A percentile compares a stretch with the other conserved stretches of the same genome.
Evolutionary conservation across 2,329 filamentous ascomycete genomes (phyloP).

Genomic region (Tetracladium maxilliforme): DNA sequence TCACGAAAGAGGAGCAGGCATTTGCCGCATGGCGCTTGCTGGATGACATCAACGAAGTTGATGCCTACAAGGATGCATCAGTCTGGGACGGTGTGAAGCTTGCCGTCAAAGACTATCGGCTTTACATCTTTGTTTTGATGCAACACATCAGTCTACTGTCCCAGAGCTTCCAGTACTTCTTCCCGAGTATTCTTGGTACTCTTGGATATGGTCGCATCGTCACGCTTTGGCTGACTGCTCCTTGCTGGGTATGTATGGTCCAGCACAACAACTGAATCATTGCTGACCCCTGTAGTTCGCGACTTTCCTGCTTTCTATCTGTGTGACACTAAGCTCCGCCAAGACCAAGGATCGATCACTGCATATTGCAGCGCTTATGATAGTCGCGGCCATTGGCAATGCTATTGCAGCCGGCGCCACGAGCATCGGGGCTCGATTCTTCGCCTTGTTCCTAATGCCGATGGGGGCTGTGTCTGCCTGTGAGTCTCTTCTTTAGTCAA

Average conservation of each 20-base stretch:
- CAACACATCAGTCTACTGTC: constrained; percentile 35
- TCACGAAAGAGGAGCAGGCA: constrained; percentile 32
- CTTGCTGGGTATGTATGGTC: too few relatives aligned
- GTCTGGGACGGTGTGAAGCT: constrained; percentile 30
- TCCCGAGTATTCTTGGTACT: constrained; percentile 47
- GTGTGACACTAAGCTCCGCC: constrained; percentile 38
- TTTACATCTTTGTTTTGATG: constrained; percentile 37
- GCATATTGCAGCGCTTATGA: constrained; percentile 37
- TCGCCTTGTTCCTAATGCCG: constrained; percentile 48
- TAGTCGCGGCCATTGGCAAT: constrained; percentile 35
- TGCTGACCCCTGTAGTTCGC: too few relatives aligned
- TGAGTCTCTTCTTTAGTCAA: too few relatives aligned
- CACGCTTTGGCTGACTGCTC: constrained; percentile 41
- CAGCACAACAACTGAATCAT: too few relatives aligned
- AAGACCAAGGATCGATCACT: constrained; percentile 37
- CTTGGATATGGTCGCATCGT: constrained; percentile 38
- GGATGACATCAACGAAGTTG: constrained; percentile 29
- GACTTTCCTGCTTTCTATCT: constrained; percentile 35
- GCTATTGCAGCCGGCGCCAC: constrained; percentile 36
- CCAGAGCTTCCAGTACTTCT: constrained; percentile 50
- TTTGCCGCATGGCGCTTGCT: constrained; percentile 36
- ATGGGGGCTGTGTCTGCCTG: constrained; percentile 34
- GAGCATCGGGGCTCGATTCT: constrained; percentile 35
- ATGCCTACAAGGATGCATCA: constrained; percentile 20
- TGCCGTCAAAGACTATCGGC: constrained; percentile 27